Evolutionary conservation across 2,329 filamentous ascomycete genomes (phyloP).

Genomic region (Akanthomyces dipterigenus): DNA sequence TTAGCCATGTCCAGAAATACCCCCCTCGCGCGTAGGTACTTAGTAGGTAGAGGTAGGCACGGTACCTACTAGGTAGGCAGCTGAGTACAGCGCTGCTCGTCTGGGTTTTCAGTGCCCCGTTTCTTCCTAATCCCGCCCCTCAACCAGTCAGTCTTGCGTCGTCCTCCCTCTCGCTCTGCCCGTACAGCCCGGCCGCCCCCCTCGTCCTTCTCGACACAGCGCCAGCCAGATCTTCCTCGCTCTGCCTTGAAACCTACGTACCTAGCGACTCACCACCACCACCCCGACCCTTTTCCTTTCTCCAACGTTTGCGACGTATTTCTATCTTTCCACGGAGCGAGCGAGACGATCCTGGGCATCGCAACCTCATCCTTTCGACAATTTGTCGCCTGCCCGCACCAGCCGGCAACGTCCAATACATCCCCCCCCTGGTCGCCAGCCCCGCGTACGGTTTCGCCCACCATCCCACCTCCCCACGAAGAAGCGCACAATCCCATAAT

Average conservation of each 20-base stretch:
- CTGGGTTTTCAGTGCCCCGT: background rate
- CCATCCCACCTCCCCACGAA: slow-evolving; percentile 8
- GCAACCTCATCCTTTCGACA: background rate
- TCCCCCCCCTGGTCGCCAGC: background rate
- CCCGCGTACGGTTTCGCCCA: slow-evolving; percentile 8
- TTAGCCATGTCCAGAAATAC: too few species aligned
- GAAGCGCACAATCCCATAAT: slow-evolving; percentile 8
- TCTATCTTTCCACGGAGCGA: background rate
- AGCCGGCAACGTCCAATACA: background rate
- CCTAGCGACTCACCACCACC: background rate
- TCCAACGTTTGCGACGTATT: background rate
- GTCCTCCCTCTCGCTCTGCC: background rate
- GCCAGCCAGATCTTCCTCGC: background rate
- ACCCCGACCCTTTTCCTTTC: background rate
- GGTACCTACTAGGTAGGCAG: too few species aligned
- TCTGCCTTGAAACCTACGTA: background rate
- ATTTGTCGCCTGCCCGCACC: background rate
- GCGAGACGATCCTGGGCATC: background rate
- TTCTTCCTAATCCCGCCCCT: slow-evolving; percentile 6
- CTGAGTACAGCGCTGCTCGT: background rate
- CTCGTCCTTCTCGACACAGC: slow-evolving; percentile 6
- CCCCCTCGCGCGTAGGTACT: too few species aligned
- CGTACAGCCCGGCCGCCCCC: background rate
- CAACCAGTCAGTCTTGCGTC: background rate
- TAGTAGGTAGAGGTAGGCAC: too few species aligned